A percentile compares a stretch with the other conserved stretches of the same genome.
phyloP scores from a whole-genome alignment of 192 early-diverging fungal species.

The Haplosporangium gracile region DNA sequence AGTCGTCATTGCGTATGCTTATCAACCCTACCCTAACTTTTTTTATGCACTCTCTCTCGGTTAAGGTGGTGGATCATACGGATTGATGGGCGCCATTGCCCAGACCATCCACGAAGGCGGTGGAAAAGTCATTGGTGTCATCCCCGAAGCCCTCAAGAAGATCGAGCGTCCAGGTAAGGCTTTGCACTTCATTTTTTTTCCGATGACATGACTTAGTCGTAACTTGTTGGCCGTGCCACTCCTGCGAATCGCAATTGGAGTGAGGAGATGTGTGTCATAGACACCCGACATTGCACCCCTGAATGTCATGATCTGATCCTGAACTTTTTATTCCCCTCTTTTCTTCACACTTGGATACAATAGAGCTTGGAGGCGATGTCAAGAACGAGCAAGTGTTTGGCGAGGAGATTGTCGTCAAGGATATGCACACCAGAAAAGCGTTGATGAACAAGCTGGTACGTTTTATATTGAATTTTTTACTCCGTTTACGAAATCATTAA shows the following conservation, averaged over 20 bases:
- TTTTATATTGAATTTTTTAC: background rate
- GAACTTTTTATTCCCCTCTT: background rate
- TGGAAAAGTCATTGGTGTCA: slow-evolving; percentile 80
- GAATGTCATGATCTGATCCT: background rate
- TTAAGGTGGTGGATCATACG: slow-evolving; percentile 70
- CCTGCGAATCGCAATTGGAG: background rate
- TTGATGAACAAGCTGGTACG: slow-evolving; percentile 75
- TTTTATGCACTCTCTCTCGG: slow-evolving; percentile 4
- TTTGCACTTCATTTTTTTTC: background rate
- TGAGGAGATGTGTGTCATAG: background rate
- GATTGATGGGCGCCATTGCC: slow-evolving; percentile 92
- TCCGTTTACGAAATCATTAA: background rate
- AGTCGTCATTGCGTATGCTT: slow-evolving; percentile 23
- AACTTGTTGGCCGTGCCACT: background rate
- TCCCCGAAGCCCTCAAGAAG: slow-evolving; percentile 74
- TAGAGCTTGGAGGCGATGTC: slow-evolving; percentile 17
- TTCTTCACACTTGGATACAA: background rate
- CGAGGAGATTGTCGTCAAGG: slow-evolving; percentile 73
- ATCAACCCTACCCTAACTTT: background rate
- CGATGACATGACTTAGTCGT: background rate
- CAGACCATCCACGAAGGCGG: slow-evolving; percentile 66
- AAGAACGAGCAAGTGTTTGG: slow-evolving; percentile 57
- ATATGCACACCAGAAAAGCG: slow-evolving; percentile 89
- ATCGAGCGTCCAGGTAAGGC: slow-evolving; percentile 53
- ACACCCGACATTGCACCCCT: background rate